A percentile compares a stretch with the other conserved stretches of the same genome.
Conservation (phyloP, 2,329 filamentous ascomycete genomes). For the Fusarium paranaense region DNA sequence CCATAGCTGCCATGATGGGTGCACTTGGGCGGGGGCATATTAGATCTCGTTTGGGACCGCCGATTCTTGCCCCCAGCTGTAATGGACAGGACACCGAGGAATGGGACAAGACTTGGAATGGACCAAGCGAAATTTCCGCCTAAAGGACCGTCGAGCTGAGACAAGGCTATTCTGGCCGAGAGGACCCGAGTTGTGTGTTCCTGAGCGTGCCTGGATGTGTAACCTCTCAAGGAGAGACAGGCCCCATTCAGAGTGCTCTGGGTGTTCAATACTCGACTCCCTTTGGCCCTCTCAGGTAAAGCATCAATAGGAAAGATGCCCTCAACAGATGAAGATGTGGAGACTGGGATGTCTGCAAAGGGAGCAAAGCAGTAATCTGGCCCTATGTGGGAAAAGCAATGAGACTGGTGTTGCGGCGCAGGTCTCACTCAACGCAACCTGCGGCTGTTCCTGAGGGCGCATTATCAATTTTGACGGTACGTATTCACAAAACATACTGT, state of each 20-base stretch:
- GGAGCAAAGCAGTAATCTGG: slow-evolving; percentile 21
- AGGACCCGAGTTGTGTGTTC: slow-evolving; percentile 31
- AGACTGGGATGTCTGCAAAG: slow-evolving; percentile 10
- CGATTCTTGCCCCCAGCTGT: slow-evolving; percentile 38
- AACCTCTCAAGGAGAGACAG: slow-evolving; percentile 25
- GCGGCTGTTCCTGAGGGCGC: slow-evolving; percentile 34
- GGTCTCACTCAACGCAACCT: slow-evolving; percentile 36
- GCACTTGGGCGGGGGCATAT: slow-evolving; percentile 15
- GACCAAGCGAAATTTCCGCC: slow-evolving; percentile 39
- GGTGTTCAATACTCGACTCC: slow-evolving; percentile 27
- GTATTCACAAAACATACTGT: slow-evolving; percentile 3
- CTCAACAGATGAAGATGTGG: slow-evolving; percentile 40
- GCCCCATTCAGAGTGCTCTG: slow-evolving; percentile 21
- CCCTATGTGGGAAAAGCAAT: slow-evolving; percentile 30
- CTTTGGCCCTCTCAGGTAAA: slow-evolving; percentile 9
- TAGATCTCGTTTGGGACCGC: slow-evolving; percentile 18
- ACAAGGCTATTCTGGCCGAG: slow-evolving; percentile 44
- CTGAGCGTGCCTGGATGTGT: slow-evolving; percentile 33
- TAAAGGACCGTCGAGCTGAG: slow-evolving; percentile 44
- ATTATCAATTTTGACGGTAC: slow-evolving; percentile 10
- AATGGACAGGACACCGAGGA: slow-evolving; percentile 38
- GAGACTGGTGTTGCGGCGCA: slow-evolving; percentile 22
- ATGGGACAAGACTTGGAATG: slow-evolving; percentile 44
- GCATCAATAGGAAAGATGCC: slow-evolving; percentile 4
- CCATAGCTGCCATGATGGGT: slow-evolving; percentile 2